phyloP scores from a whole-genome alignment of 768 basidiomycete genomes.

The Inosperma sp. region DNA sequence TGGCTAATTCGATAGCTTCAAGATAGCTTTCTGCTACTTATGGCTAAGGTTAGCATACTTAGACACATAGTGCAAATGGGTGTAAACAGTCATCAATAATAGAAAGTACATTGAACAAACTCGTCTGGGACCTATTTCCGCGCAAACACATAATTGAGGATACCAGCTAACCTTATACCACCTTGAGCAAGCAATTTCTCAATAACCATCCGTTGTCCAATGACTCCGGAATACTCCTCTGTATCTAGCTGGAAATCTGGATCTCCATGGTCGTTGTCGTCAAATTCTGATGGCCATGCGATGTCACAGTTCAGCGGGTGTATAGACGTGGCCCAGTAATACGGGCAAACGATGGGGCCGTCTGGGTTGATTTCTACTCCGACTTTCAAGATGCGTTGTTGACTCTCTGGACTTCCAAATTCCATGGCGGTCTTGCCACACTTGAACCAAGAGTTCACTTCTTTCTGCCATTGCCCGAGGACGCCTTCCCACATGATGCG shows the following conservation, averaged over 20 bases:
- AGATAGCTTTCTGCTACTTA: too few species aligned
- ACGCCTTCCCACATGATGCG: constrained; percentile 85
- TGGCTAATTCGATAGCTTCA: too few species aligned
- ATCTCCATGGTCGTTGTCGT: constrained; percentile 6
- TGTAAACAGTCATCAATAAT: too few species aligned
- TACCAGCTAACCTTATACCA: constrained; percentile 77
- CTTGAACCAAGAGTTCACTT: constrained; percentile 57
- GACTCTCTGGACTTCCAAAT: neutral
- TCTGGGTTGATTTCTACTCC: constrained; percentile 28
- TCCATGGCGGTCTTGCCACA: constrained; percentile 40
- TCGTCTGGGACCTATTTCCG: neutral
- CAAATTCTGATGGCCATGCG: constrained; percentile 55
- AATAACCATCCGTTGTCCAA: constrained; percentile 63
- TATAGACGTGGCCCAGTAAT: constrained; percentile 69
- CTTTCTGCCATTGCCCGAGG: constrained; percentile 60
- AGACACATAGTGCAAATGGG: too few species aligned
- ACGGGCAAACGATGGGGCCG: constrained; percentile 57
- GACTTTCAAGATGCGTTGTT: neutral
- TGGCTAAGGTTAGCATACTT: too few species aligned
- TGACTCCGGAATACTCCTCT: constrained; percentile 68
- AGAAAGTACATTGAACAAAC: too few species aligned
- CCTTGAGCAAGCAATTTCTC: constrained; percentile 81
- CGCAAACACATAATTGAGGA: constrained; percentile 71
- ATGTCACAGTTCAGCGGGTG: constrained; percentile 78
- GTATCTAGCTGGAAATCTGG: constrained; percentile 65